Base-by-base conservation (phyloP, 495 filamentous ascomycete species). In the Penicillium samsonianum region DNA sequence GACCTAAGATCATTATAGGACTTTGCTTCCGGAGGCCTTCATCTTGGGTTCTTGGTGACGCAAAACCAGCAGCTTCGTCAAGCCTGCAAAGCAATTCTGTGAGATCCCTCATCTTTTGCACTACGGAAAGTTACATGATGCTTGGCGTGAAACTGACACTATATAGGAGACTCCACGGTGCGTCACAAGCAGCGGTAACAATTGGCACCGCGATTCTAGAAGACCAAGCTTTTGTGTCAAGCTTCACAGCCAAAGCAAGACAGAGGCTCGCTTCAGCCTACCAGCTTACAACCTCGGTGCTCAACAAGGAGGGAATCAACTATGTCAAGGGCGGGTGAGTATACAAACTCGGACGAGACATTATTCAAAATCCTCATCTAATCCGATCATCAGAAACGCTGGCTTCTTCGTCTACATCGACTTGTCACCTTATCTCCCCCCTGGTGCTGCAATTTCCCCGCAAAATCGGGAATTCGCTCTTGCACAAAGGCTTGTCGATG, bases 351-450 rank as follows among this genome's bases (percentile, higher is more conserved):
- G 9, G 12, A 20, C 0, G 9, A 28, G 19, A 11, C 23, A 10
- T 25, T 16, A 12, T 26, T 30, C 46, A 9, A n/a, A 26, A 23
- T 7, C 2, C 5, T 16, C 11, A 8, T 35, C 20, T 55, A 23
- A 55, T 25, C 3, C 7, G 2, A 6, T 40, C 14, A 33, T 35
- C n/a, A 75, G 73, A 31, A 82, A 80, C 55, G 80, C 80, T 4
- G 80, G 77, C 3, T 79, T 83, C 59, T 83, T 82, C 48, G 54
- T 83, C 7, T 82, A 78, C 58, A 63, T 77, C 5, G 76, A 82
- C 61, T 60, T 82, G n/a, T 70, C 76, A 0, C 64, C 64, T 28
- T 76, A 67, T 45, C 65, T 74, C 19, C 54, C 62, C 1, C 4
- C 2, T 11, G 43, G 50, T 0, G 23, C 20, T 6, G 28, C 20